Base-by-base conservation (phyloP, 2,329 filamentous ascomycete species). In the Phyllosticta paracitricarpa region DNA sequence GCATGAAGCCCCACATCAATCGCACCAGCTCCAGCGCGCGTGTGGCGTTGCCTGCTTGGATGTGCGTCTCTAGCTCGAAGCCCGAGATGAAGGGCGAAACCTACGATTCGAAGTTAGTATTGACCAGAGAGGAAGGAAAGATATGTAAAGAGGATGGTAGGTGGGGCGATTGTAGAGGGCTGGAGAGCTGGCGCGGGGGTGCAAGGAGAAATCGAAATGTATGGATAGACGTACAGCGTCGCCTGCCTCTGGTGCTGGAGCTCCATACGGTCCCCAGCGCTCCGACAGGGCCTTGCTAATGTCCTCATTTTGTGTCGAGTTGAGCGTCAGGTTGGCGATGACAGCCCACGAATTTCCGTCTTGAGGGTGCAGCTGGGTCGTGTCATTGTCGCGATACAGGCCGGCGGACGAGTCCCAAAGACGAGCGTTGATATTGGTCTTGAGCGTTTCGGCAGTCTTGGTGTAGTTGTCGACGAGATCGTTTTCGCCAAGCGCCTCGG, bases 1-100 rank as follows among this genome's bases (percentile, higher is more conserved):
- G 71, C 65, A 85, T 85, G 81, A 82, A 84, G 9, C 83, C 84
- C 84, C 84, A 86, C 58, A 75, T 77, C 10, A 73, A 72, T 4
- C 82, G 79, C 33, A 86, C 80, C 17, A 86, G 76, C 8, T 81
- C 75, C 0, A 87, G 71, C 0, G 83, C 82, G 26, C 83, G 79
- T 8, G 72, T 68, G 0, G 83, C 68, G 62, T 78, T 74, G 0
- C 77, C 75, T 0, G 77, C 77, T 0, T 73, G 69, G 3, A 85
- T 72, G 65, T 85, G 84, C 1, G 78, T 83, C 67, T 82, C 80
- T 26, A 86, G 75, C 66, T 87, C 84, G 64, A 85, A 81, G 19
- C 78, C 81, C 9, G 79, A 79, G 59, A 84, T 81, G 68, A 85
- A 86, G 4, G 40, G 40, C 58, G 8, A 63, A 22, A 22, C 19